phyloP scores from a whole-genome alignment of 345 rosid species.

The Syzygium aqueum region DNA sequence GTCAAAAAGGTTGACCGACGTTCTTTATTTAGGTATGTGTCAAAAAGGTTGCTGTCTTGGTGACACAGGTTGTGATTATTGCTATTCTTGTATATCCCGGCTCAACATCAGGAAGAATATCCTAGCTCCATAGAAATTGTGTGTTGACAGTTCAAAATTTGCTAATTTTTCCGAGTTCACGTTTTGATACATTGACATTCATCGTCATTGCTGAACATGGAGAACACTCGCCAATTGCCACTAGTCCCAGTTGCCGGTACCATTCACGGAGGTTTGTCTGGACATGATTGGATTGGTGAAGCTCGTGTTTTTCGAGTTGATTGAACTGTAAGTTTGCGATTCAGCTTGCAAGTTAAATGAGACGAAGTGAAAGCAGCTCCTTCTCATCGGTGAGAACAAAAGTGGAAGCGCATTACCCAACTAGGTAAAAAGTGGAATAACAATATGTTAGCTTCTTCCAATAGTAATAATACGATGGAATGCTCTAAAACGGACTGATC shows the following conservation, averaged over 20 bases:
- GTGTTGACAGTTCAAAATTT: not conserved
- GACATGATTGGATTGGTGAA: not conserved
- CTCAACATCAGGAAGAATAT: not conserved
- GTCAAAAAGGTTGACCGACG: not conserved
- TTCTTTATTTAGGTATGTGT: not conserved
- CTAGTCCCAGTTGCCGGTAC: not conserved
- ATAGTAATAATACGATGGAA: no score
- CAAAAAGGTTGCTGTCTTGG: not conserved
- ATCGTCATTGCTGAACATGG: not conserved
- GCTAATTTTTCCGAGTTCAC: not conserved
- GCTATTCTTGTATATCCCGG: not conserved
- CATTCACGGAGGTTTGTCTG: not conserved
- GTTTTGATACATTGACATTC: not conserved
- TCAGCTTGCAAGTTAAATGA: not conserved
- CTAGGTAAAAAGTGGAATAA: no score
- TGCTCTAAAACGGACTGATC: no score
- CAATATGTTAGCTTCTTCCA: no score
- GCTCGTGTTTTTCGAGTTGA: not conserved
- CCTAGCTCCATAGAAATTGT: not conserved
- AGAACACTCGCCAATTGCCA: not conserved
- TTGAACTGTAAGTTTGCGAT: not conserved
- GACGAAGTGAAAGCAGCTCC: not conserved
- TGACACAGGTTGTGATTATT: not conserved
- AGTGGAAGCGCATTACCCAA: no score
- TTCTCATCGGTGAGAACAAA: no score